phyloP scores from a whole-genome alignment of 202 grass and related monocot species.

The Bolboschoenoplectus hybrid region DNA sequence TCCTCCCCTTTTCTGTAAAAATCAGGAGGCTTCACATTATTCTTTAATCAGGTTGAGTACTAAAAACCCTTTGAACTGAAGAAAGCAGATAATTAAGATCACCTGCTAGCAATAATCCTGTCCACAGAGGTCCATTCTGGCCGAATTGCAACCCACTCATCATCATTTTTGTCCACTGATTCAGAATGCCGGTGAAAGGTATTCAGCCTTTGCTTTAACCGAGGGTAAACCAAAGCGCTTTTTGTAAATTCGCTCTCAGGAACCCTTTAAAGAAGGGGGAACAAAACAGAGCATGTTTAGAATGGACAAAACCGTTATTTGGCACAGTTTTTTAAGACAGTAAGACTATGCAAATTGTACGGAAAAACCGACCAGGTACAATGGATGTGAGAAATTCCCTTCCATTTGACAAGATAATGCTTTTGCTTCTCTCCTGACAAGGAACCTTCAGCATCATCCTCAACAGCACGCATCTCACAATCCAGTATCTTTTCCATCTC shows the following conservation, averaged over 20 bases:
- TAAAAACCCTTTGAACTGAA: slow-evolving; percentile 21
- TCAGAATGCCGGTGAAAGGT: slow-evolving; percentile 78
- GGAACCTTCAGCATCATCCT: slow-evolving; percentile 48
- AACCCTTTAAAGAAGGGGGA: slow-evolving; percentile 55
- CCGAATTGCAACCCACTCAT: slow-evolving; percentile 79
- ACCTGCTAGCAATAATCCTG: slow-evolving; percentile 90
- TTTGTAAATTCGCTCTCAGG: slow-evolving; percentile 83
- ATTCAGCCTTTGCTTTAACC: slow-evolving; percentile 89
- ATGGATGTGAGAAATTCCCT: slow-evolving; percentile 90
- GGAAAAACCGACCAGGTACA: slow-evolving; percentile 81
- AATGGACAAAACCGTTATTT: neutral
- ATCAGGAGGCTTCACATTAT: neutral
- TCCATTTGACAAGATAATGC: slow-evolving; percentile 98
- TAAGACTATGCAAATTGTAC: slow-evolving; percentile 25
- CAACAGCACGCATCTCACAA: slow-evolving; percentile 51
- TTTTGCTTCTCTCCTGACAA: slow-evolving; percentile 58
- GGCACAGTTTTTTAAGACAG: neutral
- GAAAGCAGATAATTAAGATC: slow-evolving; percentile 17
- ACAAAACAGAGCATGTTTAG: slow-evolving; percentile 12
- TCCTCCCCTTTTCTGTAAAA: slow-evolving; percentile 59
- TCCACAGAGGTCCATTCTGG: slow-evolving; percentile 96
- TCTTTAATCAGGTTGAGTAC: slow-evolving; percentile 1
- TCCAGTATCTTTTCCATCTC: slow-evolving; percentile 98
- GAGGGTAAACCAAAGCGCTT: slow-evolving; percentile 71
- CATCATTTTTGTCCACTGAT: slow-evolving; percentile 68